Percentiles rank a stretch among this genome's conserved stretches.
Evolutionary conservation across 2,329 filamentous ascomycete species (phyloP).

Genomic region (Aphanoascus verrucosus): DNA sequence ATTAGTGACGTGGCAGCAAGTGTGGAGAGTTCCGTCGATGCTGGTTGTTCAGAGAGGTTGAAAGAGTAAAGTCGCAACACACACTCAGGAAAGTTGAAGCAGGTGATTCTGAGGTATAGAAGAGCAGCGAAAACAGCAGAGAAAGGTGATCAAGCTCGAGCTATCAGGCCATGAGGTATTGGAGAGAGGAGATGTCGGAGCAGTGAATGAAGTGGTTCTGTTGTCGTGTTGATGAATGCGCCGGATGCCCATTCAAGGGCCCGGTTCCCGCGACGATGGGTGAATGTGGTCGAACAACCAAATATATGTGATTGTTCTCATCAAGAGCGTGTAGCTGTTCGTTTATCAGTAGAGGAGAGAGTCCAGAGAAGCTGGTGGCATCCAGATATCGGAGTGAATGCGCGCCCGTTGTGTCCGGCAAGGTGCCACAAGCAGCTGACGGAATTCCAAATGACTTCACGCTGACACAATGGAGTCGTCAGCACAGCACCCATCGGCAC

Average conservation of each 20-base stretch:
- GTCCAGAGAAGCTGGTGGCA: background rate
- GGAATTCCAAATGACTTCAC: background rate
- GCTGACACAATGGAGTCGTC: background rate
- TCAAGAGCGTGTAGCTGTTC: background rate
- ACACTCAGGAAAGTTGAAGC: background rate
- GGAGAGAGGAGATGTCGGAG: background rate
- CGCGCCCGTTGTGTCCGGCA: background rate
- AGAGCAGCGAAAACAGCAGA: background rate
- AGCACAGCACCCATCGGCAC: background rate
- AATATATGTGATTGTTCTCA: background rate
- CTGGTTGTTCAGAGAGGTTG: background rate
- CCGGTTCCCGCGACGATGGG: background rate
- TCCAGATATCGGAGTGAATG: background rate
- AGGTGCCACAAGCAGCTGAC: constrained; percentile 3
- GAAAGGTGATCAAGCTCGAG: constrained; percentile 5
- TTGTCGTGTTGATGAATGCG: constrained; percentile 8
- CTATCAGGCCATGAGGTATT: background rate
- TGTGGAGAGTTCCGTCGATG: background rate
- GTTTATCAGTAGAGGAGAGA: background rate
- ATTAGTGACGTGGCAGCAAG: constrained; percentile 11
- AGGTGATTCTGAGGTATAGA: background rate
- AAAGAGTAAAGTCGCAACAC: background rate
- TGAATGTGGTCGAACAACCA: background rate
- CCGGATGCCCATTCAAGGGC: constrained; percentile 12
- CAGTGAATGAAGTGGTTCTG: background rate